Evolutionary conservation across 306 rosid species (phyloP), one percentile per base, ranked within the genome.

Genomic region (Citrullus mucosospermus): DNA sequence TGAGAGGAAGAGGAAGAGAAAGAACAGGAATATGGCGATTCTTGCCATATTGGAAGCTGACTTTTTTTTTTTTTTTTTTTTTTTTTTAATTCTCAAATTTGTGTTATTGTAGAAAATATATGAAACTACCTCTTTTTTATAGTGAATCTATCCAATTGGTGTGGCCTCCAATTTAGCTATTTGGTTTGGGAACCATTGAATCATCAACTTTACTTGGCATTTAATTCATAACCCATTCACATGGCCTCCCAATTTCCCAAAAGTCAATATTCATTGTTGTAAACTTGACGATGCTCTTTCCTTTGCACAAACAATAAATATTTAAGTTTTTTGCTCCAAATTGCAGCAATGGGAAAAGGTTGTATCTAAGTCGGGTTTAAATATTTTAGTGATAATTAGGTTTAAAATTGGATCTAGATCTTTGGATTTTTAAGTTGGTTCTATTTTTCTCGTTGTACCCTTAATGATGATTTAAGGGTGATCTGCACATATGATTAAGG

Each of bases 1-100:
- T 15, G 80, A 77, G 4, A 67, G 34, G 51, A 78, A 34, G 59
- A 74, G 50, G 9, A 51, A 16, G 58, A 80, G 75, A 15, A 84
- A 55, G 22, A 70, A n/a, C 11, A 82, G 75, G 22, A 67, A 28
- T n/a, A 76, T 76, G 11, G 34, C 38, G 39, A 78, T 17, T n/a
- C 79, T 57, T 16, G 39, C 79, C 68, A 73, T 63, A 13, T 34
- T 16, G 44, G 16, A 28, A 17, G 38, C 25, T 14, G 22, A 6
- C 9, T 9, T 7, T 22, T 1, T 18, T 16, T 16, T 22, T 13
- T 34, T 13, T 14, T 1, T 25, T 25, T 25, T 25, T 25, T 25
- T 25, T 25, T 25, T 20, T 18, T 7, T 25, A 63, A 25, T 12
- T 71, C 2, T 44, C 76, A 70, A 71, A 71, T 44, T 8, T 12